Evolutionary conservation across 192 early-diverging fungal genomes (phyloP), one percentile per base, ranked within the genome.

Genomic region (Coemansia sp.): DNA sequence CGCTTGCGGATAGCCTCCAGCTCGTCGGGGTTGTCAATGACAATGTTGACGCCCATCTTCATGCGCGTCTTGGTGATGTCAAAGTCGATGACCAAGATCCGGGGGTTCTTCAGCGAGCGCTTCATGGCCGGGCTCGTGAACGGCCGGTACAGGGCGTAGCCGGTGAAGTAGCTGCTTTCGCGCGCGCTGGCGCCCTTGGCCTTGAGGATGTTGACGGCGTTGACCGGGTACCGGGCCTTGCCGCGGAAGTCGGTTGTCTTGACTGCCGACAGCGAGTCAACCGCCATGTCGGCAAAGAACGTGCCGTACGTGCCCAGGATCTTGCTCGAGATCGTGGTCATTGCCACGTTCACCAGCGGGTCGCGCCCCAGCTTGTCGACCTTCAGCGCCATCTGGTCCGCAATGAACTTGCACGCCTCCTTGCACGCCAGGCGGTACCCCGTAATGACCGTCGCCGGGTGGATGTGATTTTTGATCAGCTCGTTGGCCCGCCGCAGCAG

Each of bases 361-460:
- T 96, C 95, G 1, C 89, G 78, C 18, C 95, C 95, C 10, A 98
- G 82, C 37, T 86, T 80, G 62, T 99, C 95, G 33, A 98, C 94
- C 63, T 96, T 97, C 39, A 83, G 85, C 17, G 92, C 85, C 88
- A 99, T 86, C 60, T 97, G 90, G 58, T 98, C 93, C 0, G 90
- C 91, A 80, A 99, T 93, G 53, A 93, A 99, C 71, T 90, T 92
- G 79, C 94, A 94, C 10, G 97, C 94, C 72, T 97, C 97, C 75
- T 97, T 97, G 63, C 87, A 88, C 15, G 97, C 97, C 38, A 94
- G 68, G 43, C 97, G 81, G 80, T 95, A 99, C 35, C 97, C 97
- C n/a, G 89, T 85, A 56, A 99, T 99, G 59, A 99, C 91, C 26
- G 95, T 98, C 5, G 95, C 95, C 15, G 97, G 97, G 76, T 99